These are phyloP conservation scores for Cladosporium sp. DNA, from an alignment of 2,329 filamentous ascomycete genomes.

Conservation along the genomic window DNA sequence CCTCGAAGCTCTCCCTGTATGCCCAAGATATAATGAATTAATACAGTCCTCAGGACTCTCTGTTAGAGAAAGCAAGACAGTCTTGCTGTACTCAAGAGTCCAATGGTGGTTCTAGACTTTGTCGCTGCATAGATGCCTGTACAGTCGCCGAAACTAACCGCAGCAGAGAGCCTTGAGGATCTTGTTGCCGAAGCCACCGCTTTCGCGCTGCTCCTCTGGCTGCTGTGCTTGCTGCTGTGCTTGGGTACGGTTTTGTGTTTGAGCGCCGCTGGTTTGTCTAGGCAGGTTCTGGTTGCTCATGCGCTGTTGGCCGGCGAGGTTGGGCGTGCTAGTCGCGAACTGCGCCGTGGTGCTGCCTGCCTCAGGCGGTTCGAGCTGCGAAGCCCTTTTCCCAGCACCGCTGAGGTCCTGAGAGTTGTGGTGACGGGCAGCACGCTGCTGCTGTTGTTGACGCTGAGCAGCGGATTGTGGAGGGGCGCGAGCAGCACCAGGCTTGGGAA, in stretches of 20 bases:
- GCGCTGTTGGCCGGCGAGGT: slow-evolving; percentile 26
- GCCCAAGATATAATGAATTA: slow-evolving; percentile 17
- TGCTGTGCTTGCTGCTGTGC: slow-evolving; percentile 20
- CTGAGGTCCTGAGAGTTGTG: slow-evolving; percentile 39
- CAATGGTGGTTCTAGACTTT: not conserved
- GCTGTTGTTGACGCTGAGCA: slow-evolving; percentile 57
- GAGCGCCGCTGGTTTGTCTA: slow-evolving; percentile 7
- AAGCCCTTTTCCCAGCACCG: slow-evolving; percentile 63
- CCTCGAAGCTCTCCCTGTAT: slow-evolving; percentile 11
- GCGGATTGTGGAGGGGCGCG: slow-evolving; percentile 72
- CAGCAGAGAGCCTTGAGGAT: slow-evolving; percentile 92
- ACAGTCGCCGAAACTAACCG: slow-evolving; percentile 50
- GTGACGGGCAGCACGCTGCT: slow-evolving; percentile 27
- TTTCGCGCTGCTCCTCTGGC: slow-evolving; percentile 65
- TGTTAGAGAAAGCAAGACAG: not conserved
- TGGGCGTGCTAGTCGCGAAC: slow-evolving; percentile 89
- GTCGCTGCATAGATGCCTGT: slow-evolving; percentile 11
- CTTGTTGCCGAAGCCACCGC: slow-evolving; percentile 75
- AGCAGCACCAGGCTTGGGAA: slow-evolving; percentile 63
- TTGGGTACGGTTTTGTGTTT: slow-evolving; percentile 38
- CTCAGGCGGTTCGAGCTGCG: slow-evolving; percentile 68
- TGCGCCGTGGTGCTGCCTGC: slow-evolving; percentile 92
- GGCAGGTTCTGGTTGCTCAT: slow-evolving; percentile 17
- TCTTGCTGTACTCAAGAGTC: slow-evolving; percentile 8
- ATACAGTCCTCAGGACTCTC: slow-evolving; percentile 4